A percentile compares a stretch with the other conserved stretches of the same genome.
Evolutionary conservation across 495 filamentous ascomycete species (phyloP).

Genomic region (Parathielavia appendiculata): DNA sequence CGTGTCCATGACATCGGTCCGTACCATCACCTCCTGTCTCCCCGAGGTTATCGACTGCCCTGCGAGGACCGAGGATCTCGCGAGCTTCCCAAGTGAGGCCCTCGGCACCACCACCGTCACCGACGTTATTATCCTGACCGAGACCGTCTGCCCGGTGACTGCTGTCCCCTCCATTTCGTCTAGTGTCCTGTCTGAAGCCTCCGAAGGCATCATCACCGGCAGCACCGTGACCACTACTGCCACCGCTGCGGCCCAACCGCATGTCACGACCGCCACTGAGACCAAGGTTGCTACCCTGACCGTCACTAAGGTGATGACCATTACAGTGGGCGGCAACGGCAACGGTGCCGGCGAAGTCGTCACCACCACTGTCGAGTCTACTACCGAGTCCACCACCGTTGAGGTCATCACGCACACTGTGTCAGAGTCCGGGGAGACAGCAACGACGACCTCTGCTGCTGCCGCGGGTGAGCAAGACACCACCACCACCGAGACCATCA

Average conservation of each 20-base stretch:
- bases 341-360: slow-evolving; percentile 26
- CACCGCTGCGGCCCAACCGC: slow-evolving; percentile 19
- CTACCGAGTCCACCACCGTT: slow-evolving; percentile 25
- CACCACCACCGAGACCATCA: slow-evolving; percentile 34
- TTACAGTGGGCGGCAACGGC: slow-evolving; percentile 37
- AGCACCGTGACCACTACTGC: slow-evolving; percentile 24
- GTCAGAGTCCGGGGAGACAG: slow-evolving; percentile 8
- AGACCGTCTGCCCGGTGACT: slow-evolving; percentile 44
- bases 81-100: slow-evolving; percentile 27
- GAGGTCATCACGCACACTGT: slow-evolving; percentile 23
- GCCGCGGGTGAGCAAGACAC: slow-evolving; percentile 23
- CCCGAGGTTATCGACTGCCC: slow-evolving; percentile 62
- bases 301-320: slow-evolving; percentile 31
- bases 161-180: slow-evolving; percentile 38
- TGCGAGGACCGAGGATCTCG: slow-evolving; percentile 36
- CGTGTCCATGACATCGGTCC: slow-evolving; percentile 51
- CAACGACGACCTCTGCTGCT: neutral
- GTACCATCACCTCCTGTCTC: slow-evolving; percentile 59
- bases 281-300: slow-evolving; percentile 22
- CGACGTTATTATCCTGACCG: slow-evolving; percentile 41
- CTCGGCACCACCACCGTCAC: slow-evolving; percentile 39
- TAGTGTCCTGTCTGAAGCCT: slow-evolving; percentile 34
- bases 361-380: slow-evolving; percentile 38
- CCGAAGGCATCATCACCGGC: slow-evolving; percentile 35
- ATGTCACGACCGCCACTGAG: slow-evolving; percentile 20